Evolutionary conservation across 306 rosid genomes (phyloP).

Genomic region (Canavalia gladiata): DNA sequence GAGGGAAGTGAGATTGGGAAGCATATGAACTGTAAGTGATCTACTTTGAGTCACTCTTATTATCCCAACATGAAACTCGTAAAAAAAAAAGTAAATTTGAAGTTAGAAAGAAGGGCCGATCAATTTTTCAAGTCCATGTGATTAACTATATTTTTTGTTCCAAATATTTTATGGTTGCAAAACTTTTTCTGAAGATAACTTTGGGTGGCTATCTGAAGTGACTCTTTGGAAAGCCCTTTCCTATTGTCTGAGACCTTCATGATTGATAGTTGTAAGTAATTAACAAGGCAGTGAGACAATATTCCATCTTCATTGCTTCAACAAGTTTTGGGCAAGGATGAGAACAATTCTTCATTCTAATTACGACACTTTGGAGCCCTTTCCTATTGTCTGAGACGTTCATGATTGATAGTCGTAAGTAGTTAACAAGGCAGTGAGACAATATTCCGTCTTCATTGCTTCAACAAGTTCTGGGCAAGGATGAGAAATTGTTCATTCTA

Average conservation of each 20-base stretch:
- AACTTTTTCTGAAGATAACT: slow-evolving; percentile 1
- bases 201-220: slow-evolving; percentile 43
- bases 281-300: slow-evolving; percentile 15
- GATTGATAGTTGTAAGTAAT: slow-evolving; percentile 27
- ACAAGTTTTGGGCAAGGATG: slow-evolving; percentile 31
- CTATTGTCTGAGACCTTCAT: slow-evolving; percentile 15
- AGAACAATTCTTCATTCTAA: slow-evolving; percentile 39
- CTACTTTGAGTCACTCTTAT: slow-evolving; percentile 23
- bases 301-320: slow-evolving; percentile 40
- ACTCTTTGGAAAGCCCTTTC: slow-evolving; percentile 32
- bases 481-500: slow-evolving; percentile 36
- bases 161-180: slow-evolving; percentile 14
- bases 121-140: background rate
- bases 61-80: background rate
- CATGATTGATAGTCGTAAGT: slow-evolving; percentile 23
- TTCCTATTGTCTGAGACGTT: slow-evolving; percentile 16
- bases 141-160: slow-evolving; percentile 12
- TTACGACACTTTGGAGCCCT: slow-evolving; percentile 13
- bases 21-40: background rate
- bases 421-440: slow-evolving; percentile 17
- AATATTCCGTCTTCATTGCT: slow-evolving; percentile 37
- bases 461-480: slow-evolving; percentile 34
- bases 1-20: slow-evolving; percentile 7
- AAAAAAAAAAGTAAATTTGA: background rate
- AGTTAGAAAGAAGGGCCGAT: slow-evolving; percentile 13